phyloP scores from a whole-genome alignment of 139 green algal species.

The Asterochloris erici region DNA sequence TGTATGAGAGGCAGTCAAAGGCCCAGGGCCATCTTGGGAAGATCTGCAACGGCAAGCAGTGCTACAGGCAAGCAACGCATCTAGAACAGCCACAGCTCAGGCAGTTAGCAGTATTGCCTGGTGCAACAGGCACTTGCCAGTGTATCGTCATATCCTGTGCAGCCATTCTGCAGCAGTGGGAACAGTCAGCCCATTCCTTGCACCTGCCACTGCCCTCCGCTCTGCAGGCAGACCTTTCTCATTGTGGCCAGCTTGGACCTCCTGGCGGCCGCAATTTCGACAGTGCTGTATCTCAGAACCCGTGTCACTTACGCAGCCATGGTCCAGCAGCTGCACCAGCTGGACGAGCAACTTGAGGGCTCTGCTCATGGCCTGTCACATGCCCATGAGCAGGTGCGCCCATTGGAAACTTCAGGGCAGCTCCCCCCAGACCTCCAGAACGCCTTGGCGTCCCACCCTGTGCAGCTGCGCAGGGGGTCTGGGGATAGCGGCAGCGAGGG shows the following conservation, averaged over 20 bases:
- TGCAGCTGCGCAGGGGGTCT: too few relatives aligned
- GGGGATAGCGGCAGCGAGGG: too few relatives aligned
- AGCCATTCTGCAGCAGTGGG: too few relatives aligned
- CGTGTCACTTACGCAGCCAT: not conserved
- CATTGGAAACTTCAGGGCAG: too few relatives aligned
- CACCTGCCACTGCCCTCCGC: too few relatives aligned
- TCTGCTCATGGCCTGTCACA: too few relatives aligned
- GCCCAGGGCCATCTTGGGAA: not conserved
- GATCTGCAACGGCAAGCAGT: constrained; percentile 4
- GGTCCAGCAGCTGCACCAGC: constrained; percentile 3
- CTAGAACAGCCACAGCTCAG: not conserved
- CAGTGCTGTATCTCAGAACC: constrained; percentile 9
- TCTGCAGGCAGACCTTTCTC: constrained; percentile 11
- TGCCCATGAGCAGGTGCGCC: too few relatives aligned
- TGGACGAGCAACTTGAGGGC: not conserved
- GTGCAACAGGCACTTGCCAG: not conserved
- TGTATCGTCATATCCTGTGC: not conserved
- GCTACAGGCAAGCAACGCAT: not conserved
- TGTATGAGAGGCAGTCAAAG: constrained; percentile 10
- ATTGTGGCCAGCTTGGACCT: constrained; percentile 2
- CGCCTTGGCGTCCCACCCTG: too few relatives aligned
- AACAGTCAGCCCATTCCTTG: not conserved
- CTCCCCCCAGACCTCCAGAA: too few relatives aligned
- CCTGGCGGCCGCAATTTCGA: not conserved
- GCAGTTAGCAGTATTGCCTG: not conserved